These are phyloP conservation scores for Cordyceps fumosorosea DNA, from an alignment of 2,329 filamentous ascomycete species.

Conservation along the genomic window DNA sequence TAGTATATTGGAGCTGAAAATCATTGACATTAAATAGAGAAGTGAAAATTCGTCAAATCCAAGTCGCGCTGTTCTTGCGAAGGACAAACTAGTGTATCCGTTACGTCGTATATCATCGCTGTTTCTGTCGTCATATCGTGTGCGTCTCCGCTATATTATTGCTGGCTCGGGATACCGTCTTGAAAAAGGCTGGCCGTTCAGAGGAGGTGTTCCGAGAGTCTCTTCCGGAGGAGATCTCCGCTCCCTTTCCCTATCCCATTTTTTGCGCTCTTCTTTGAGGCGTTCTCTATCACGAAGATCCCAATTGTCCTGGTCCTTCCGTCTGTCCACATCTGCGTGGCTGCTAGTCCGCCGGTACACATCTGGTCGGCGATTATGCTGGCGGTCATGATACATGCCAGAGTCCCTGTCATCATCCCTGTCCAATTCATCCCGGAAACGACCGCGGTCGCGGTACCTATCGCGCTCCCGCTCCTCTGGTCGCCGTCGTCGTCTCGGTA, in stretches of 20 bases:
- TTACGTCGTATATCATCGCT: slow-evolving; percentile 1
- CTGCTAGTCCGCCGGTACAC: slow-evolving; percentile 40
- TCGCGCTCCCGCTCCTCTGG: slow-evolving; percentile 35
- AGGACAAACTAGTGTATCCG: background rate
- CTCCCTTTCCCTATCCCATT: slow-evolving; percentile 23
- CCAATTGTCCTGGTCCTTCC: slow-evolving; percentile 29
- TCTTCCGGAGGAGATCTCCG: slow-evolving; percentile 29
- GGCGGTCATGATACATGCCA: slow-evolving; percentile 25
- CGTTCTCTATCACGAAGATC: slow-evolving; percentile 28
- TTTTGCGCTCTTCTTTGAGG: slow-evolving; percentile 28
- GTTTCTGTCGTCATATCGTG: slow-evolving; percentile 7
- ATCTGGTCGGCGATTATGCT: slow-evolving; percentile 34
- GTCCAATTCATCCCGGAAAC: slow-evolving; percentile 25
- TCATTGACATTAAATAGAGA: background rate
- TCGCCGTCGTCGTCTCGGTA: slow-evolving; percentile 22
- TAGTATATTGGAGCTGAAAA: background rate
- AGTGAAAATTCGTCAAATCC: background rate
- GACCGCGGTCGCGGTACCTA: slow-evolving; percentile 27
- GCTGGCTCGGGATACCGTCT: slow-evolving; percentile 34
- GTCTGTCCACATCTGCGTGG: slow-evolving; percentile 42
- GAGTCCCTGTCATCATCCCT: slow-evolving; percentile 27
- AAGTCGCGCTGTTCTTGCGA: background rate
- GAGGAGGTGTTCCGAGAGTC: slow-evolving; percentile 21
- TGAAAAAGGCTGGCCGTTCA: slow-evolving; percentile 26
- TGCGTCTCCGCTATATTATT: slow-evolving; percentile 20